Evolutionary conservation across 495 filamentous ascomycete species (phyloP).

Genomic region (Oleoguttula mirabilis): DNA sequence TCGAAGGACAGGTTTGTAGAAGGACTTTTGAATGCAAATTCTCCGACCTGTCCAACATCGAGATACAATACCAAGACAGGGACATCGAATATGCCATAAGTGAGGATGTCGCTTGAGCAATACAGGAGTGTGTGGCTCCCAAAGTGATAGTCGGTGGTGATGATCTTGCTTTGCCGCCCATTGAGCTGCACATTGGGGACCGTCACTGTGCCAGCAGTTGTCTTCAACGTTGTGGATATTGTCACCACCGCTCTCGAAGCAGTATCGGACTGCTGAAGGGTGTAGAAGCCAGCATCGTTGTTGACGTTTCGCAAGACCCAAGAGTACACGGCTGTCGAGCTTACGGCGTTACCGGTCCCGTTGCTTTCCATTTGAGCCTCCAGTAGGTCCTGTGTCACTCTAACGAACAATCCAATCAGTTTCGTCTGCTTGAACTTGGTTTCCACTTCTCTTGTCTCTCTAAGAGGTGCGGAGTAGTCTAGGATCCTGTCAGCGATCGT

Average conservation of each 20-base stretch:
- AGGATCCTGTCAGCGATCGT: background rate
- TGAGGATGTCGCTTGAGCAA: slow-evolving; percentile 48
- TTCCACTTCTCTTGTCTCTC: slow-evolving; percentile 44
- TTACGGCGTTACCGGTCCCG: slow-evolving; percentile 44
- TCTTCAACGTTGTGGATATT: slow-evolving; percentile 43
- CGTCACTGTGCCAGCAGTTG: slow-evolving; percentile 40
- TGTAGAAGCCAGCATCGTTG: slow-evolving; percentile 45
- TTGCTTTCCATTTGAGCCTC: slow-evolving; percentile 45
- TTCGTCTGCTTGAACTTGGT: slow-evolving; percentile 52
- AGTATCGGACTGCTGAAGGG: slow-evolving; percentile 40
- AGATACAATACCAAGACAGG: slow-evolving; percentile 44
- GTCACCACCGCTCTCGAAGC: slow-evolving; percentile 34
- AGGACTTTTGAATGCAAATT: slow-evolving; percentile 38
- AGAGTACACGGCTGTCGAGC: slow-evolving; percentile 31
- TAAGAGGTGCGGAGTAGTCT: slow-evolving; percentile 40
- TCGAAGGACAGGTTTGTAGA: slow-evolving; percentile 19
- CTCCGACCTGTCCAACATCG: slow-evolving; percentile 41
- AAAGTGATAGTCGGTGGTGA: slow-evolving; percentile 46
- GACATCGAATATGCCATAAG: slow-evolving; percentile 38
- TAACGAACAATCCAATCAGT: slow-evolving; percentile 43
- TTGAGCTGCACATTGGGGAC: slow-evolving; percentile 40
- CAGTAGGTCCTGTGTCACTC: slow-evolving; percentile 41
- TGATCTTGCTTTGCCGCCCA: slow-evolving; percentile 48
- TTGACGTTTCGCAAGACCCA: slow-evolving; percentile 45
- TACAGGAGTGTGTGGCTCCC: slow-evolving; percentile 42